Base-by-base conservation (phyloP, 169 alveolate species). In the Haemoproteus tartakovskyi region DNA sequence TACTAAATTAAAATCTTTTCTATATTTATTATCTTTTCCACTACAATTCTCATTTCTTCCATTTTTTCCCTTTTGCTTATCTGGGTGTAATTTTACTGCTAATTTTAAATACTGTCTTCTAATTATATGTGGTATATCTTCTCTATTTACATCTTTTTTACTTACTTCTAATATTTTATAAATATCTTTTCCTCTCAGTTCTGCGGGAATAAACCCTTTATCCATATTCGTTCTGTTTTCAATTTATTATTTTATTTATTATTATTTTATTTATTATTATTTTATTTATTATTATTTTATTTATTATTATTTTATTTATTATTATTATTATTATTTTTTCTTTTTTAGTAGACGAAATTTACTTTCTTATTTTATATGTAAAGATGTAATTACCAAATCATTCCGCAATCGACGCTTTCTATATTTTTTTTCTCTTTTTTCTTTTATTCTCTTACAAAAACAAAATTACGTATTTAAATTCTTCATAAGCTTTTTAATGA, bases 11-110 rank as follows among this genome's bases (percentile, higher is more conserved):
- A 64, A 64, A 12, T 30, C 43, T 41, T 64, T 67, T 0, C 33
- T 45, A 46, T 21, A 21, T 4, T 8, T 26, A 3, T 18, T 21
- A 2, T 50, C 30, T 43, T 19, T 21, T 62, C n/a, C n/a, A n/a
- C n/a, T n/a, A n/a, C n/a, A n/a, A n/a, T n/a, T n/a, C n/a, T 48
- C 60, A 19, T 30, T 26, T 19, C 40, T 21, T 24, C 38, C 3
- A 6, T 5, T 1, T 8, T 29, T 16, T 1, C 24, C 6, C 22
- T 64, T 59, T 41, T 26, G 29, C 36, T 64, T 64, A 18, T 64
- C 82, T 3, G 82, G 82, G 46, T 64, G 82, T n/a, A 64, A 21
- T 11, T 52, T 9, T 21, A 64, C 45, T 16, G 82, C 82, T 38
- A 29, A 51, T 21, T 64, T 64, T 21, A 64, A 33, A 59, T 64